Conservation (phyloP, 2,329 filamentous ascomycete genomes). For the Diaporthe amygdali region DNA sequence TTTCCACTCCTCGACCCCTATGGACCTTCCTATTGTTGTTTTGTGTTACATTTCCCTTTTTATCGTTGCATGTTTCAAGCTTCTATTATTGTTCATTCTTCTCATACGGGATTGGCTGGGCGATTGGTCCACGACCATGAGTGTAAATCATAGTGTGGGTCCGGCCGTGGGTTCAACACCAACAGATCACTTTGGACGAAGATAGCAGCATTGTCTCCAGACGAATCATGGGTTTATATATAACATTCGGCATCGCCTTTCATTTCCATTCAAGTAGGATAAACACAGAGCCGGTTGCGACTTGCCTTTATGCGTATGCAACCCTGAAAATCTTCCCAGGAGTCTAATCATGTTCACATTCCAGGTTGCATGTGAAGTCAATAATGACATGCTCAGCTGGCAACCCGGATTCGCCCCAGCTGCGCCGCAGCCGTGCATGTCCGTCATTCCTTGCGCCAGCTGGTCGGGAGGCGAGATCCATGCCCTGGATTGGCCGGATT, state of each 20-base stretch:
- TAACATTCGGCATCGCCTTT: neutral
- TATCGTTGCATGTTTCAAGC: neutral
- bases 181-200: neutral
- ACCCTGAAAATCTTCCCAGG: neutral
- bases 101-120: neutral
- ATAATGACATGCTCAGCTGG: neutral
- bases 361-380: neutral
- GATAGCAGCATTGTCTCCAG: neutral
- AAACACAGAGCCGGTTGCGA: neutral
- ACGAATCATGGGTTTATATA: neutral
- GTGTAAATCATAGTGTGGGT: neutral
- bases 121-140: neutral
- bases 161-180: neutral
- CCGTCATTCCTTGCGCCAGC: neutral
- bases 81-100: neutral
- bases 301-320: neutral
- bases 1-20: neutral
- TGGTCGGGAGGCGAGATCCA: neutral
- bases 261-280: neutral
- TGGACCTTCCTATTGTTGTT: neutral
- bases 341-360: neutral
- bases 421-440: neutral
- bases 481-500: neutral
- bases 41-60: neutral
- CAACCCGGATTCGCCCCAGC: neutral